Evolutionary conservation across 2,329 filamentous ascomycete species (phyloP).

Genomic region (Lasiodiplodia sp.): DNA sequence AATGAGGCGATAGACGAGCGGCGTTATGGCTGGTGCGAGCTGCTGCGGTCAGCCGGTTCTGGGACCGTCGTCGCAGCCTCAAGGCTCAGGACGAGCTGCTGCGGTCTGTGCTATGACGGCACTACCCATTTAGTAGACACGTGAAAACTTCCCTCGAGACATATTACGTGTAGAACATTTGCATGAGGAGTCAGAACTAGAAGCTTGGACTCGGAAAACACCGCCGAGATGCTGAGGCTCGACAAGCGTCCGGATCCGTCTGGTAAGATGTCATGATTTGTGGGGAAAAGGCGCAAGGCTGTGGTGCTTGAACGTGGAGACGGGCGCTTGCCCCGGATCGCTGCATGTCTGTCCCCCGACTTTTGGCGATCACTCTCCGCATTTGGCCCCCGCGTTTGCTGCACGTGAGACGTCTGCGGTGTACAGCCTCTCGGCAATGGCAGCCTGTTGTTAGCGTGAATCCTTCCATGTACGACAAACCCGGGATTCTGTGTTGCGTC

Average conservation of each 20-base stretch:
- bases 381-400: not conserved
- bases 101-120: conserved; percentile 3
- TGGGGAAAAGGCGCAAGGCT: conserved; percentile 4
- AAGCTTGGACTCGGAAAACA: not conserved
- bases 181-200: not conserved
- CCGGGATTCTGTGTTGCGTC: not conserved
- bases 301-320: conserved; percentile 5
- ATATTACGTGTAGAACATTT: not conserved
- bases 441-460: conserved; percentile 14
- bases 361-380: conserved; percentile 13
- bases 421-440: conserved; percentile 21
- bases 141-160: not conserved
- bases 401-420: conserved; percentile 13
- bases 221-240: not conserved
- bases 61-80: conserved; percentile 1
- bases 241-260: too few relatives aligned
- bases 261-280: not conserved
- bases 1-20: not conserved
- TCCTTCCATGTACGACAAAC: conserved; percentile 17
- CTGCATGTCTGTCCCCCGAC: not conserved
- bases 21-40: conserved; percentile 17
- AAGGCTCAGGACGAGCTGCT: not conserved
- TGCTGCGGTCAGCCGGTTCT: conserved; percentile 21
- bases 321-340: conserved; percentile 11
- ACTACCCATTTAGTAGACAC: not conserved